Percentiles rank a stretch among this genome's conserved stretches.
Evolutionary conservation across 2,329 filamentous ascomycete species (phyloP).

Genomic region (Beauveria sp.): DNA sequence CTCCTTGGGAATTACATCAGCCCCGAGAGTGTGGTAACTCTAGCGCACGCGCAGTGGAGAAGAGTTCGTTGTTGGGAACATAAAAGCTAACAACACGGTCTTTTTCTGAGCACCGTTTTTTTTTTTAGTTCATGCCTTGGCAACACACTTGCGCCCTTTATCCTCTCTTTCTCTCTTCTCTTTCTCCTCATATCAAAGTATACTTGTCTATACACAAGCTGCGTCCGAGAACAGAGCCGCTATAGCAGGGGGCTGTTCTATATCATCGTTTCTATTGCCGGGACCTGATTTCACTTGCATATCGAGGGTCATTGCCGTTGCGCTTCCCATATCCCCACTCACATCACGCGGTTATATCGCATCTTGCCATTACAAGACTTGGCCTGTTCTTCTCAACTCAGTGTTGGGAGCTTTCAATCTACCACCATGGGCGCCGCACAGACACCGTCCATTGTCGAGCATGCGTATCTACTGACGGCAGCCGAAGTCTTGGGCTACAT

Average conservation of each 20-base stretch:
- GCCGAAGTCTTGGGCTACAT: constrained; percentile 31
- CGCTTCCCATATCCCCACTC: background rate
- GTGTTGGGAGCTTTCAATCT: too few relatives aligned
- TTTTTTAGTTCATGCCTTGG: background rate
- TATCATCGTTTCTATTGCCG: background rate
- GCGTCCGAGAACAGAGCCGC: background rate
- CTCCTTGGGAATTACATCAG: background rate
- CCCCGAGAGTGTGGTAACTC: background rate
- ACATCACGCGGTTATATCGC: background rate
- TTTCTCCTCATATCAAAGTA: background rate
- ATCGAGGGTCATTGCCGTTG: background rate
- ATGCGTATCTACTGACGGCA: constrained; percentile 25
- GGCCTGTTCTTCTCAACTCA: background rate
- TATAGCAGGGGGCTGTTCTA: background rate
- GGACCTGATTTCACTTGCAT: background rate
- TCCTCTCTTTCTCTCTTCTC: background rate
- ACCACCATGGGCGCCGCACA: constrained; percentile 11
- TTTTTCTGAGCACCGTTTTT: background rate
- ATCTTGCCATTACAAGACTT: background rate
- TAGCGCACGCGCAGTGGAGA: constrained; percentile 1
- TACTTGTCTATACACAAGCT: background rate
- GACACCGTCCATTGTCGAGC: constrained; percentile 8
- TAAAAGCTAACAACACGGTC: constrained; percentile 1
- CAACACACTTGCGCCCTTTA: background rate
- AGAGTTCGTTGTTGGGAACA: background rate